phyloP scores from a whole-genome alignment of 345 rosid genomes.

The Lepidium africanum region DNA sequence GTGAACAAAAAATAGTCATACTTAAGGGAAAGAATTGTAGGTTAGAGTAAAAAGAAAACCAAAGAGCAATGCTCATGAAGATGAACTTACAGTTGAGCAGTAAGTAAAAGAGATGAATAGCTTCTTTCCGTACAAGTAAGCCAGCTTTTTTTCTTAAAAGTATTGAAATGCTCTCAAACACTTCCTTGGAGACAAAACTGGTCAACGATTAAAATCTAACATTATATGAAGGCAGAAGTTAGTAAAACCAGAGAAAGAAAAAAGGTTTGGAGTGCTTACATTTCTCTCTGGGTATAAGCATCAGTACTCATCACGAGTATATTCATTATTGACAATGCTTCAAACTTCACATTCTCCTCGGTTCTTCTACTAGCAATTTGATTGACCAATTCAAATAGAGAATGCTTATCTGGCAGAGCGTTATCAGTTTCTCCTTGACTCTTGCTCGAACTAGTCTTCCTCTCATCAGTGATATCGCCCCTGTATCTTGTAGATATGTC shows the following conservation, averaged over 20 bases:
- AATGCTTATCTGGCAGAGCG: constrained; percentile 40
- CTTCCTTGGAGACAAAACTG: constrained; percentile 47
- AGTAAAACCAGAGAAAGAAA: not conserved
- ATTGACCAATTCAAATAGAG: constrained; percentile 47
- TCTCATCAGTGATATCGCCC: constrained; percentile 56
- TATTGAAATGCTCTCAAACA: constrained; percentile 46
- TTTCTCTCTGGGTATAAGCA: constrained; percentile 57
- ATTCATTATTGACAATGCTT: constrained; percentile 77
- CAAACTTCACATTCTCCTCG: constrained; percentile 50
- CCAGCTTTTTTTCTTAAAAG: constrained; percentile 54
- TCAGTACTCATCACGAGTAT: constrained; percentile 50
- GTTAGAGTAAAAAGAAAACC: too few relatives aligned
- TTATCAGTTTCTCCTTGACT: constrained; percentile 12
- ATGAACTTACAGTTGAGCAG: constrained; percentile 62
- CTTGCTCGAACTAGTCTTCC: not conserved
- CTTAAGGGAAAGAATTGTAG: too few relatives aligned
- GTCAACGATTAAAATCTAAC: not conserved
- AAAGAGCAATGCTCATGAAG: too few relatives aligned
- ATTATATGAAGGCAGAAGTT: not conserved
- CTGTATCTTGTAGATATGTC: constrained; percentile 26
- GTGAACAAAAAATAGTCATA: not conserved
- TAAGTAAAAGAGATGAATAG: constrained; percentile 53
- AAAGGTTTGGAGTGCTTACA: constrained; percentile 34
- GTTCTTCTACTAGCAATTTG: constrained; percentile 38
- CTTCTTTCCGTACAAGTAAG: constrained; percentile 51